Evolutionary conservation across 2,329 filamentous ascomycete species (phyloP).

Genomic region (Madurella fahalii): DNA sequence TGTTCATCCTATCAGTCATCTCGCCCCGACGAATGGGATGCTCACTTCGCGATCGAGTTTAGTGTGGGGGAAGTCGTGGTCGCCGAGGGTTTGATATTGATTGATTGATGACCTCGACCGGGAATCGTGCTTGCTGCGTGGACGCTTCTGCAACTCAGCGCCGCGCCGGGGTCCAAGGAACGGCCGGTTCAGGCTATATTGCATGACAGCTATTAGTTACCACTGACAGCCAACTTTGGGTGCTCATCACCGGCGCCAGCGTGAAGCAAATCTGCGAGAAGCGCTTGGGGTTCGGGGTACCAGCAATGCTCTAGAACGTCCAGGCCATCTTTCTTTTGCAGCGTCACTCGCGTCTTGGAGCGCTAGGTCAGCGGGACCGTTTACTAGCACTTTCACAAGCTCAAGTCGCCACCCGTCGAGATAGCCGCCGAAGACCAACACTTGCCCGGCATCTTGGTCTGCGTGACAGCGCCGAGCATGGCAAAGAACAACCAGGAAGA

Average conservation of each 20-base stretch:
- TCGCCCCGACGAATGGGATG: constrained; percentile 11
- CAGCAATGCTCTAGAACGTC: no score
- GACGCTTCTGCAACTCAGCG: constrained; percentile 15
- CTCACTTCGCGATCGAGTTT: neutral
- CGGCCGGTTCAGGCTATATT: constrained; percentile 23
- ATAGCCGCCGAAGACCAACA: no score
- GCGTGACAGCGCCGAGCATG: neutral
- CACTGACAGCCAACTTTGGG: neutral
- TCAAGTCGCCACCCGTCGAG: no score
- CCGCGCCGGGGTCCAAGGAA: constrained; percentile 10
- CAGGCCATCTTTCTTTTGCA: no score
- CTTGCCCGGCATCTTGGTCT: no score
- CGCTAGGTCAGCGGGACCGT: no score
- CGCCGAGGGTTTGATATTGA: constrained; percentile 26
- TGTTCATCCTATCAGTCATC: constrained; percentile 20
- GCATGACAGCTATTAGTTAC: constrained; percentile 15
- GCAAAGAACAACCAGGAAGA: neutral
- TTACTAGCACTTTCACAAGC: no score
- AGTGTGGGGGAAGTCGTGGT: constrained; percentile 24
- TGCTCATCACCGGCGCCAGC: neutral
- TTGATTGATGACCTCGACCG: constrained; percentile 24
- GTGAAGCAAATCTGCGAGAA: no score
- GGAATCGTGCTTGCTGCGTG: constrained; percentile 16
- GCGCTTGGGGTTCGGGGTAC: no score
- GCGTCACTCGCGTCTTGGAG: no score